These are phyloP conservation scores for Lyophyllum atratum DNA, from an alignment of 768 basidiomycete genomes.

Conservation along the genomic window DNA sequence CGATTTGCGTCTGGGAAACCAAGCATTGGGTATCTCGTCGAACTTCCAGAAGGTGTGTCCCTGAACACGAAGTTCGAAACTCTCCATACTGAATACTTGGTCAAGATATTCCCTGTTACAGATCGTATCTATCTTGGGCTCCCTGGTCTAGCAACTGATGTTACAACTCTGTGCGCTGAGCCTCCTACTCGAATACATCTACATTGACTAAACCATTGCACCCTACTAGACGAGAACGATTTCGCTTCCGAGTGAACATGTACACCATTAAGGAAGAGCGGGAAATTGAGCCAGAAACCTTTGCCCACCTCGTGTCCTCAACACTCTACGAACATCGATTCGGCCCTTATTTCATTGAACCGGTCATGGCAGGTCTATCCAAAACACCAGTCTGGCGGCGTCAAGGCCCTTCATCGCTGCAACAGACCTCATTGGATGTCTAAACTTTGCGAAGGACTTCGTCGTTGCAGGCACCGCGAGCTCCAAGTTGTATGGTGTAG, in stretches of 20 bases:
- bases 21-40: constrained; percentile 81
- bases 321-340: constrained; percentile 96
- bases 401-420: constrained; percentile 94
- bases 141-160: constrained; percentile 91
- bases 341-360: constrained; percentile 95
- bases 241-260: constrained; percentile 97
- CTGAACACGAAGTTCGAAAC: background rate
- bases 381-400: constrained; percentile 68
- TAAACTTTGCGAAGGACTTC: constrained; percentile 96
- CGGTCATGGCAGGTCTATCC: constrained; percentile 91
- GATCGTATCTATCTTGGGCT: constrained; percentile 92
- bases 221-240: constrained; percentile 76
- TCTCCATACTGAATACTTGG: constrained; percentile 17
- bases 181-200: constrained; percentile 23
- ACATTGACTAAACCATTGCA: constrained; percentile 10
- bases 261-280: constrained; percentile 99
- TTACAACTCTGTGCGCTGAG: constrained; percentile 75
- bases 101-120: constrained; percentile 89
- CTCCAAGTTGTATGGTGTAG: constrained; percentile 92
- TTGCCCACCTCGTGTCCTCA: constrained; percentile 92
- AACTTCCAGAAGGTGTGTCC: constrained; percentile 89
- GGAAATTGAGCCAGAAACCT: constrained; percentile 94
- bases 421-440: constrained; percentile 91
- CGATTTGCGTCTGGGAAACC: constrained; percentile 88
- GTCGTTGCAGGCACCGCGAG: constrained; percentile 94